Conservation (phyloP, 768 basidiomycete genomes). For the Cyclocybe aegerita region DNA sequence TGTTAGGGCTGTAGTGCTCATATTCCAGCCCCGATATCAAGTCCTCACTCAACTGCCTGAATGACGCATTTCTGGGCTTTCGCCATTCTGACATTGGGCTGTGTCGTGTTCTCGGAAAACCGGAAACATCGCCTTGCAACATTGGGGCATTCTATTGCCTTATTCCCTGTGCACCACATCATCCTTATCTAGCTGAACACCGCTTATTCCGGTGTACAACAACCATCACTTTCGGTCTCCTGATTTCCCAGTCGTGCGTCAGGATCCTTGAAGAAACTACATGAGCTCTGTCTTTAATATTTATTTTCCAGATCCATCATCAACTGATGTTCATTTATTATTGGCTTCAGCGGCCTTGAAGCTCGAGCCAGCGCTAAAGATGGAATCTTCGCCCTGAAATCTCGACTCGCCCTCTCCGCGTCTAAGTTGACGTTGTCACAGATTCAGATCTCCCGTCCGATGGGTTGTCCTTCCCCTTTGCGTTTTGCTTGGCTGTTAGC, state of each 20-base stretch:
- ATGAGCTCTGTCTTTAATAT: neutral
- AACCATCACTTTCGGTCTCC: neutral
- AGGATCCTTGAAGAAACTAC: no score
- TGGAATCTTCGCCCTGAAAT: conserved; percentile 4
- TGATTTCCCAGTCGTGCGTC: conserved; percentile 4
- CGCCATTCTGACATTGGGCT: no score
- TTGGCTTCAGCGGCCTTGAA: neutral
- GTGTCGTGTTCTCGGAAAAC: conserved; percentile 1
- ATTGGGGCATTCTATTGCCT: neutral
- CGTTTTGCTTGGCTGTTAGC: no score
- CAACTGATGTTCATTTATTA: neutral
- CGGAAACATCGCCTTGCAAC: neutral
- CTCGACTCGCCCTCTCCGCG: conserved; percentile 5
- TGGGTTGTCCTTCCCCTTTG: neutral
- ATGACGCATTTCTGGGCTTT: no score
- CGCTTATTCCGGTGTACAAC: neutral
- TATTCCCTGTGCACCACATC: no score
- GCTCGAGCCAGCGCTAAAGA: conserved; percentile 11
- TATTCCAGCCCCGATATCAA: no score
- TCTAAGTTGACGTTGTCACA: neutral
- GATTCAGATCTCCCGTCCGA: no score
- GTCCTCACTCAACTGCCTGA: no score
- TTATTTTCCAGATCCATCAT: neutral
- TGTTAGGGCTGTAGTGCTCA: no score
- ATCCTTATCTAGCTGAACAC: neutral